Percentiles rank a stretch among this genome's conserved stretches.
Evolutionary conservation across 202 grass and related monocot species (phyloP).

Genomic region (Thinopyrum obtusiflorum): DNA sequence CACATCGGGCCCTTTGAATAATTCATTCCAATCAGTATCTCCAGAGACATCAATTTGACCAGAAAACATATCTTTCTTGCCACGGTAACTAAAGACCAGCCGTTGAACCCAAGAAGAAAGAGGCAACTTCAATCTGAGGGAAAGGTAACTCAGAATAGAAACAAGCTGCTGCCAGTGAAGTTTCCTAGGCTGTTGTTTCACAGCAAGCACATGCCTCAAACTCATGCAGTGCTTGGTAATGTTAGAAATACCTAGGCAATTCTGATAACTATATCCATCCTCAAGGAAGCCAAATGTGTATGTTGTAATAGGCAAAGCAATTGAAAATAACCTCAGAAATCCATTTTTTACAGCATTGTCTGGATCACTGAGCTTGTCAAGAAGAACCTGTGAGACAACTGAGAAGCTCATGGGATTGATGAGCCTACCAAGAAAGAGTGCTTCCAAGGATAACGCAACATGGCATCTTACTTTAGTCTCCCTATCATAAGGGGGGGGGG

Average conservation of each 20-base stretch:
- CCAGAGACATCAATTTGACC: constrained; percentile 59
- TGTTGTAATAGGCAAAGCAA: constrained; percentile 67
- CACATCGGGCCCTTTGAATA: constrained; percentile 47
- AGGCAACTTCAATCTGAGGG: constrained; percentile 85
- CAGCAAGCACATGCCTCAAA: constrained; percentile 75
- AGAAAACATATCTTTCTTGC: constrained; percentile 68
- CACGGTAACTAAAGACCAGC: constrained; percentile 70
- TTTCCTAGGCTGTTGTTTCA: constrained; percentile 80
- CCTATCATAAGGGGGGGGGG: too few species aligned
- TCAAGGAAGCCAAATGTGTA: constrained; percentile 77
- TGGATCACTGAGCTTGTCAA: constrained; percentile 96
- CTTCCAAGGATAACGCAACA: too few species aligned
- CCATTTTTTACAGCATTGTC: constrained; percentile 65
- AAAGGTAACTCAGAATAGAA: constrained; percentile 90
- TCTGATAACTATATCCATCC: constrained; percentile 29
- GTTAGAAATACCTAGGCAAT: constrained; percentile 43
- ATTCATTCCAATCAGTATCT: constrained; percentile 54
- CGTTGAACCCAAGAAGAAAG: constrained; percentile 93
- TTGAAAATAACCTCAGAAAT: constrained; percentile 72
- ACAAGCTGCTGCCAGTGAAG: constrained; percentile 90
- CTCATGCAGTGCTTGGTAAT: constrained; percentile 56
- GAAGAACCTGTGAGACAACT: constrained; percentile 54
- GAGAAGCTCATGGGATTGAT: constrained; percentile 65
- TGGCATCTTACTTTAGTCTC: too few species aligned
- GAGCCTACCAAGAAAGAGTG: constrained; percentile 65